Evolutionary conservation across 352 stramenopile species (phyloP), one percentile per base, ranked within the genome.

Genomic region (Phytophthora pinifolia): DNA sequence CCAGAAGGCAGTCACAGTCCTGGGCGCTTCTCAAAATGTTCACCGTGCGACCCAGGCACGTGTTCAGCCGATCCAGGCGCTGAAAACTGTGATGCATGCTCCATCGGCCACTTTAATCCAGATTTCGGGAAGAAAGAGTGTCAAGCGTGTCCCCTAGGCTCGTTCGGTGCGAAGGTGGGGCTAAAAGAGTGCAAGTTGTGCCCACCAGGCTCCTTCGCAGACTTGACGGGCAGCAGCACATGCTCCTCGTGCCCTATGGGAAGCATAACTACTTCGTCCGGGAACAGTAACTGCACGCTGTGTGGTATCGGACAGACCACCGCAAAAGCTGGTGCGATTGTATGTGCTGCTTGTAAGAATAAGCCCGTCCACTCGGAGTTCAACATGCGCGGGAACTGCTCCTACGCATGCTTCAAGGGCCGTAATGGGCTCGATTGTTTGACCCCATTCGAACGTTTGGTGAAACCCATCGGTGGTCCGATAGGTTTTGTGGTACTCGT

Each of bases 221-320:
- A 56, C 2, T 56, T 54, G 9, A 62, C 62, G 22, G 85, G 80
- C n/a, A 79, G 65, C 34, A 70, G 55, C 9, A 18, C 32, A 7
- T 94, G 85, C 48, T 64, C 56, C 3, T 53, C 73, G 2, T 94
- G 85, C 53, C 74, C 77, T 9, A 65, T 78, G 15, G 85, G 85
- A 32, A 83, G 54, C 9, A 86, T 93, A 29, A 72, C 76, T 17
- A 71, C 70, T 14, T 65, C 51, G 2, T 59, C 70, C 0, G 81
- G 81, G 5, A 78, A 62, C 25, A 67, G 42, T 5, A 85, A 85
- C 34, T 94, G 85, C 59, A 76, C 79, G 2, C 17, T 88, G 18
- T 94, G 85, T 70, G 82, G 77, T 29, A 75, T 94, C 50, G 85
- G 85, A 0, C 61, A 92, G 46, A 92, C 82, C 5, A 94, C 85